Conservation (phyloP, 305 asterid species). For the Fraxinus baroniana region DNA sequence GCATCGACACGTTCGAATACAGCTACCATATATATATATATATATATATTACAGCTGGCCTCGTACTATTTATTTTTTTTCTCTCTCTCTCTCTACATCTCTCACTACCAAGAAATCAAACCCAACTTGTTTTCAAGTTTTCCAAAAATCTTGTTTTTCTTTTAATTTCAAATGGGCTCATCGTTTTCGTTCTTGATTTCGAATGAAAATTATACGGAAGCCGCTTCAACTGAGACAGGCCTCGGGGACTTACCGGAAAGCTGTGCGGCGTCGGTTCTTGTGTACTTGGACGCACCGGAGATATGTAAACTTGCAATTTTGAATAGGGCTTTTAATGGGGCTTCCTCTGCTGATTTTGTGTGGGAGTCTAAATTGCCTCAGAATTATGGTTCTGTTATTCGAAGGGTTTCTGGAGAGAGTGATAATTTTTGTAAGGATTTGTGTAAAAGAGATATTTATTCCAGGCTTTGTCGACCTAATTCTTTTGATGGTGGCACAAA, state of each 20-base stretch:
- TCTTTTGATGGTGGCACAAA: slow-evolving; percentile 66
- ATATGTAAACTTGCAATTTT: slow-evolving; percentile 68
- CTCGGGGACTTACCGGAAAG: slow-evolving; percentile 89
- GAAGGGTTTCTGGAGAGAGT: slow-evolving; percentile 41
- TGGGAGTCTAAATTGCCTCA: slow-evolving; percentile 80
- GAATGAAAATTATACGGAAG: slow-evolving; percentile 8
- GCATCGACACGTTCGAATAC: neutral
- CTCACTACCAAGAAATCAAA: neutral
- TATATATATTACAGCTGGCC: neutral
- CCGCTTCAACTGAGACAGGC: slow-evolving; percentile 31
- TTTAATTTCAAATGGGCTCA: slow-evolving; percentile 46
- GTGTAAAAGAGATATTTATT: slow-evolving; percentile 69
- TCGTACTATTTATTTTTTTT: neutral
- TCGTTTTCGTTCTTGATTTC: slow-evolving; percentile 42
- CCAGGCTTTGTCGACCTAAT: slow-evolving; percentile 60
- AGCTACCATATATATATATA: too few species aligned
- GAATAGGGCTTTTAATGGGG: slow-evolving; percentile 69
- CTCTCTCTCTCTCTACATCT: too few species aligned
- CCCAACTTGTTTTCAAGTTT: neutral
- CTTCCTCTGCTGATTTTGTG: slow-evolving; percentile 79
- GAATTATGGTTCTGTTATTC: slow-evolving; percentile 62
- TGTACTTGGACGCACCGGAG: slow-evolving; percentile 74
- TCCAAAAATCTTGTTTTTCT: neutral
- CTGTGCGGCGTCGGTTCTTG: slow-evolving; percentile 72
- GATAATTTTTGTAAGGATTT: slow-evolving; percentile 31